phyloP scores from a whole-genome alignment of 805 yeast species.

The Candida qinlingensis region DNA sequence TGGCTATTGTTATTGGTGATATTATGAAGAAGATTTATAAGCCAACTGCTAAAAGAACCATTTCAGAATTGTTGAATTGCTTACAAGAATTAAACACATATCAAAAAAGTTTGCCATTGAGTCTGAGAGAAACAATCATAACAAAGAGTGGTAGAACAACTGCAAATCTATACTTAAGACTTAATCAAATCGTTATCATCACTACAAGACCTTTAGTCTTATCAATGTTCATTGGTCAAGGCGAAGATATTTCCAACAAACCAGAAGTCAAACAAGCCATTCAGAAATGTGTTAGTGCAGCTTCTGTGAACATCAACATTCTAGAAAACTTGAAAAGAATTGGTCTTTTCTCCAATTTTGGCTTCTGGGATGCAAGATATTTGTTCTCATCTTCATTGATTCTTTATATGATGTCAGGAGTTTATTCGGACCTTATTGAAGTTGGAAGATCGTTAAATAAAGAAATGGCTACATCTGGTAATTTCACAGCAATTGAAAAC shows the following conservation, averaged over 20 bases:
- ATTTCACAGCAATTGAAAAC: slow-evolving; percentile 28
- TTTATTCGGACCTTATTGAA: slow-evolving; percentile 17
- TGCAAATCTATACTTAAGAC: slow-evolving; percentile 30
- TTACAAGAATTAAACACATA: slow-evolving; percentile 21
- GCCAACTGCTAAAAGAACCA: slow-evolving; percentile 24
- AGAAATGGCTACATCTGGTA: slow-evolving; percentile 26
- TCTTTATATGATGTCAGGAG: slow-evolving; percentile 23
- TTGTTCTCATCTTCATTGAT: slow-evolving; percentile 32
- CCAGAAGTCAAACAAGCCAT: slow-evolving; percentile 25
- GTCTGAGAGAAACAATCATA: slow-evolving; percentile 15
- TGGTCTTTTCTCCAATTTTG: slow-evolving; percentile 31
- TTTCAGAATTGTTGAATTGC: slow-evolving; percentile 18
- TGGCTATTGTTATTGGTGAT: slow-evolving; percentile 25
- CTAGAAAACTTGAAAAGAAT: slow-evolving; percentile 24
- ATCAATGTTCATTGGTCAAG: slow-evolving; percentile 29
- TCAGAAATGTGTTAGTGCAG: slow-evolving; percentile 27
- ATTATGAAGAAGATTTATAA: slow-evolving; percentile 31
- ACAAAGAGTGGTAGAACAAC: slow-evolving; percentile 21
- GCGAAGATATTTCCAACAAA: slow-evolving; percentile 8
- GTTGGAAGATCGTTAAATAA: slow-evolving; percentile 23
- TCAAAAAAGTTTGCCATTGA: slow-evolving; percentile 21
- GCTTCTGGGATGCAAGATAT: slow-evolving; percentile 36
- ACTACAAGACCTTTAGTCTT: slow-evolving; percentile 32
- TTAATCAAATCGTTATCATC: slow-evolving; percentile 32
- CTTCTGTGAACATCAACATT: slow-evolving; percentile 28